Evolutionary conservation across 2,329 filamentous ascomycete genomes (phyloP), one percentile per base, ranked within the genome.

Genomic region (Phaeosphaeria sp.): DNA sequence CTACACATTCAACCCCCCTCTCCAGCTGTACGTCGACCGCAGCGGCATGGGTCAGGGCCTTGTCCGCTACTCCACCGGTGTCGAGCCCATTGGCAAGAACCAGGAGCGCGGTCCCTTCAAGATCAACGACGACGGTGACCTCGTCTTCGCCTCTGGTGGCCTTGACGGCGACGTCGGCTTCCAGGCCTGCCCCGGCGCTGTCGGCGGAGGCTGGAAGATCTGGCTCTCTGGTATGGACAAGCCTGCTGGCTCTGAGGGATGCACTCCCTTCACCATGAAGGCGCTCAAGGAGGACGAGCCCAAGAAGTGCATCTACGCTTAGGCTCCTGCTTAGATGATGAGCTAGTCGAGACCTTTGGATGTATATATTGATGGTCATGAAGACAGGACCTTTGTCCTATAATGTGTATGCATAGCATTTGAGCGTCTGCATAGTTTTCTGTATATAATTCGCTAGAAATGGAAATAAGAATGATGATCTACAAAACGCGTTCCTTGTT

Each of bases 21-120:
- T 88, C 77, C 74, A 82, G 65, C 57, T 84, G 50, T 87, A 68
- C 61, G 81, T 82, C 42, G 85, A 88, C 72, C 81, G 82, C 46
- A 25, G 20, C 33, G 48, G 48, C 48, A 50, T 50, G 48, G 48
- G 48, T 33, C 30, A 50, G 20, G 48, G 48, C 18, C 6, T n/a
- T 3, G 18, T 50, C 20, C 48, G 21, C 10, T 50, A 50, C 48
- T 7, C 48, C 13, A 50, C 48, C 33, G 48, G 48, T 11, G 48
- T 42, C 3, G 6, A 41, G 33, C 20, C 20, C 33, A 50, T 50
- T 22, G 48, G 48, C 21, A 21, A 18, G 18, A 50, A 50, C 48
- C 48, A 50, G 48, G 48, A 50, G 48, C 48, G 30, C 20, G 48
- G 48, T 3, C 48, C 48, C 20, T 50, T 50, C 33, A 50, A 42